phyloP scores from a whole-genome alignment of 2,329 filamentous ascomycete species.

The Trichoderma brevicompactum region DNA sequence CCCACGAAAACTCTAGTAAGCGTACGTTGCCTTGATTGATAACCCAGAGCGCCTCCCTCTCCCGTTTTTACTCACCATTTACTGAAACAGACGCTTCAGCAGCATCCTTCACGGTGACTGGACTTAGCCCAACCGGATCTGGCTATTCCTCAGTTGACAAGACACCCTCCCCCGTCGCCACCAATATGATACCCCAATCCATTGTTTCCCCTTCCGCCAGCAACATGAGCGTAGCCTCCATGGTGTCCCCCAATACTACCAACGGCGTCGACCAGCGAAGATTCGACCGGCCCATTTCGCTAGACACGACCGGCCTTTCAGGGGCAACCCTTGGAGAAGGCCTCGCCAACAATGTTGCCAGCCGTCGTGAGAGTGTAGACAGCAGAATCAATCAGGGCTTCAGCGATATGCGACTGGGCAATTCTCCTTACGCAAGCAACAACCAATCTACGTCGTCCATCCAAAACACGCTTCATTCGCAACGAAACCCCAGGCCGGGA shows the following conservation, averaged over 20 bases:
- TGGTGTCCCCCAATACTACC: constrained; percentile 64
- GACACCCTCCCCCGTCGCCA: constrained; percentile 63
- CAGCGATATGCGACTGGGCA: constrained; percentile 69
- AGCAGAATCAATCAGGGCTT: constrained; percentile 76
- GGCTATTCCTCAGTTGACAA: constrained; percentile 60
- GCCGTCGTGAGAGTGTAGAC: constrained; percentile 77
- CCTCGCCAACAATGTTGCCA: constrained; percentile 49
- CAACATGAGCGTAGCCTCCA: constrained; percentile 69
- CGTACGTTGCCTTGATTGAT: constrained; percentile 39
- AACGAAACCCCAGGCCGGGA: constrained; percentile 61
- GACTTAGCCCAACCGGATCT: constrained; percentile 49
- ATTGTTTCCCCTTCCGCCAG: constrained; percentile 60
- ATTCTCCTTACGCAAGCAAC: constrained; percentile 72
- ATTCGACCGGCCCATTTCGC: constrained; percentile 48
- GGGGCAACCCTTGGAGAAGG: constrained; percentile 43
- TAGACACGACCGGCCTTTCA: constrained; percentile 40
- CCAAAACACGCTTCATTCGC: constrained; percentile 70
- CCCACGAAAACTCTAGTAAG: constrained; percentile 49
- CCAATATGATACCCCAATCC: constrained; percentile 56
- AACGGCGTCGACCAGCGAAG: constrained; percentile 50
- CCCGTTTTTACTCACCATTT: constrained; percentile 21
- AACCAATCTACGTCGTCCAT: constrained; percentile 78
- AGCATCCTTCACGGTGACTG: constrained; percentile 46
- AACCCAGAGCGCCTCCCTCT: constrained; percentile 6
- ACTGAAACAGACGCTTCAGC: constrained; percentile 44